Percentiles rank a stretch among this genome's conserved stretches.
Conservation (phyloP, 805 yeast species). For the Cyberlindnera sargentensis region DNA sequence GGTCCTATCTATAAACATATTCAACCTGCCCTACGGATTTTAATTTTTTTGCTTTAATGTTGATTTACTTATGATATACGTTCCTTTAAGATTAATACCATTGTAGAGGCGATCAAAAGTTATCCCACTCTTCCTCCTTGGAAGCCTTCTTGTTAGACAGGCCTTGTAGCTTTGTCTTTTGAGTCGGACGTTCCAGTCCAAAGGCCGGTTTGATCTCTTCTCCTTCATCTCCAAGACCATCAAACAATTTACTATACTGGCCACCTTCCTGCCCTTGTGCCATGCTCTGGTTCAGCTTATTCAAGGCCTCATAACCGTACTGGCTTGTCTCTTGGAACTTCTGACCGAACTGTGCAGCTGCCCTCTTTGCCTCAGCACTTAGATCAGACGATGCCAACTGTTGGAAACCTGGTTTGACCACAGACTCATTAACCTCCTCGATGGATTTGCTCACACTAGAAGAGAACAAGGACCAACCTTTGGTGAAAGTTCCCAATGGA, state of each 20-base stretch:
- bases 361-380: conserved; percentile 75
- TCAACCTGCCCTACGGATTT: too few species aligned
- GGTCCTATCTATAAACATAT: conserved; percentile 6
- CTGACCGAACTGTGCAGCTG: conserved; percentile 96
- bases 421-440: conserved; percentile 78
- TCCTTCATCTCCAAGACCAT: conserved; percentile 37
- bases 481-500: conserved; percentile 83
- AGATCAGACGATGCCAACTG: conserved; percentile 76
- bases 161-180: conserved; percentile 52
- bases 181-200: conserved; percentile 53
- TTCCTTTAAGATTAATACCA: not conserved
- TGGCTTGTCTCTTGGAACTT: conserved; percentile 84
- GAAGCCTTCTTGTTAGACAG: conserved; percentile 32
- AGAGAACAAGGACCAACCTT: conserved; percentile 93
- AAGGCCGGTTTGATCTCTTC: conserved; percentile 55
- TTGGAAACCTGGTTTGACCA: conserved; percentile 85
- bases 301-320: conserved; percentile 60
- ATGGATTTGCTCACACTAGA: conserved; percentile 79
- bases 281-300: conserved; percentile 32
- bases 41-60: too few species aligned
- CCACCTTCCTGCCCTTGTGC: conserved; percentile 29
- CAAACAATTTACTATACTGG: conserved; percentile 49
- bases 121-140: conserved; percentile 64
- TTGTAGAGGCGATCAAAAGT: conserved; percentile 31
- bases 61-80: too few species aligned